Conservation (phyloP, 805 yeast genomes). For the Lachancea dasiensis region DNA sequence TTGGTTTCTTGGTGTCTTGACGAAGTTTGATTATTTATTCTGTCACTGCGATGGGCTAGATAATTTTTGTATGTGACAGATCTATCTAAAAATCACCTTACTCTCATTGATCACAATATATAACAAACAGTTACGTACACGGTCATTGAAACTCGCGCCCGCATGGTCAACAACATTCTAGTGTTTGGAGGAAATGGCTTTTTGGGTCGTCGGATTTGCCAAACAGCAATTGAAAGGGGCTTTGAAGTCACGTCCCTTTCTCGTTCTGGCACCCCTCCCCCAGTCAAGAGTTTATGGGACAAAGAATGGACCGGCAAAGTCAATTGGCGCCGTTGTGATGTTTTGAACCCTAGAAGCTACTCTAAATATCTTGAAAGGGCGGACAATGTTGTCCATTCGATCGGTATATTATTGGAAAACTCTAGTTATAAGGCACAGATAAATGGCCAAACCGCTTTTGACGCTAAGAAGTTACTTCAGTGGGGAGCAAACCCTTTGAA, state of each 20-base stretch:
- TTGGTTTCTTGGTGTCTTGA: neutral
- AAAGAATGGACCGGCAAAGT: conserved; percentile 51
- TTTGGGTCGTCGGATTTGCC: conserved; percentile 66
- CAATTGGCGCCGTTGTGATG: conserved; percentile 60
- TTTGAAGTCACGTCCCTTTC: conserved; percentile 64
- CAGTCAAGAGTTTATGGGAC: conserved; percentile 26
- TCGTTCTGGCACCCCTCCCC: conserved; percentile 52
- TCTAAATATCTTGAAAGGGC: conserved; percentile 40
- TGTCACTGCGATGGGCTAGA: neutral
- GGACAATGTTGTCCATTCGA: conserved; percentile 70
- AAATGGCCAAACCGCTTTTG: conserved; percentile 19
- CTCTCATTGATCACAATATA: no score
- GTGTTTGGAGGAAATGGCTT: conserved; percentile 90
- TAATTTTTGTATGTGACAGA: neutral
- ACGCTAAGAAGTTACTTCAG: conserved; percentile 37
- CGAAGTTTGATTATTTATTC: neutral
- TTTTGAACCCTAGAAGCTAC: conserved; percentile 61
- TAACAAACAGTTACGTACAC: neutral
- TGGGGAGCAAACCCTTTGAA: conserved; percentile 55
- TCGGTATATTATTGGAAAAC: conserved; percentile 72
- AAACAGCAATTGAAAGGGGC: conserved; percentile 56
- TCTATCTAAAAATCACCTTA: neutral
- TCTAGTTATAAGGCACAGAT: conserved; percentile 51
- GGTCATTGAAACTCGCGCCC: neutral
- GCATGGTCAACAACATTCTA: conserved; percentile 35